phyloP scores from a whole-genome alignment of 108 stramenopile genomes.

The Stephanodiscus minutulus region DNA sequence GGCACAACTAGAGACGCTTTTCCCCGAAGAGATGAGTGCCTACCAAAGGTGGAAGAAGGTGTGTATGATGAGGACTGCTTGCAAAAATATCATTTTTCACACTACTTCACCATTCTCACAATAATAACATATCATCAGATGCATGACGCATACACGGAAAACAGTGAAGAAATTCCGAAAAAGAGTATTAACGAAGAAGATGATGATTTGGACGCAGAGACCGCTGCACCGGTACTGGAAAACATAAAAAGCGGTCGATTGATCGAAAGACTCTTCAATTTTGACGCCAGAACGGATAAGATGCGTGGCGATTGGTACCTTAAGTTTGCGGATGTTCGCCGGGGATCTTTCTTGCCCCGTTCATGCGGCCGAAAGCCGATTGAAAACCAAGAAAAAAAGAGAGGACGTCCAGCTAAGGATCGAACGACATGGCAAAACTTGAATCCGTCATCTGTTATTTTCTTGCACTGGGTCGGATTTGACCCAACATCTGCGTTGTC shows the following conservation, averaged over 20 bases:
- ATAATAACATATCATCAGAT: slow-evolving; percentile 34
- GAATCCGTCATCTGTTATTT: slow-evolving; percentile 55
- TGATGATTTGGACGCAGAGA: slow-evolving; percentile 22
- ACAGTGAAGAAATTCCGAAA: slow-evolving; percentile 26
- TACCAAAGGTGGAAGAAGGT: slow-evolving; percentile 75
- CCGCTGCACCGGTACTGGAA: slow-evolving; percentile 21
- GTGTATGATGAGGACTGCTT: neutral
- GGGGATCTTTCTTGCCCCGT: slow-evolving; percentile 70
- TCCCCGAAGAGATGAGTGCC: slow-evolving; percentile 83
- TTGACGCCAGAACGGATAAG: slow-evolving; percentile 73
- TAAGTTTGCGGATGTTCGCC: slow-evolving; percentile 65
- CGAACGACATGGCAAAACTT: slow-evolving; percentile 61
- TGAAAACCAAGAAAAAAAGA: slow-evolving; percentile 25
- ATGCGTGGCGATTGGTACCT: slow-evolving; percentile 76
- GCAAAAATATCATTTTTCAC: neutral
- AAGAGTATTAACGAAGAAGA: slow-evolving; percentile 20
- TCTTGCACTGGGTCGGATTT: slow-evolving; percentile 86
- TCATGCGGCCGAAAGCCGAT: neutral
- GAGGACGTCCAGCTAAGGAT: slow-evolving; percentile 32
- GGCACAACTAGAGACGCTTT: slow-evolving; percentile 59
- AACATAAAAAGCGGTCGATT: slow-evolving; percentile 45
- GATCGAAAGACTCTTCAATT: slow-evolving; percentile 62
- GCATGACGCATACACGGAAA: slow-evolving; percentile 57
- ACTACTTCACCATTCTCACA: neutral
- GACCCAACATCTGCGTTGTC: slow-evolving; percentile 57